phyloP scores from a whole-genome alignment of 208 protist genomes.

The Herpetomonas tarakana region DNA sequence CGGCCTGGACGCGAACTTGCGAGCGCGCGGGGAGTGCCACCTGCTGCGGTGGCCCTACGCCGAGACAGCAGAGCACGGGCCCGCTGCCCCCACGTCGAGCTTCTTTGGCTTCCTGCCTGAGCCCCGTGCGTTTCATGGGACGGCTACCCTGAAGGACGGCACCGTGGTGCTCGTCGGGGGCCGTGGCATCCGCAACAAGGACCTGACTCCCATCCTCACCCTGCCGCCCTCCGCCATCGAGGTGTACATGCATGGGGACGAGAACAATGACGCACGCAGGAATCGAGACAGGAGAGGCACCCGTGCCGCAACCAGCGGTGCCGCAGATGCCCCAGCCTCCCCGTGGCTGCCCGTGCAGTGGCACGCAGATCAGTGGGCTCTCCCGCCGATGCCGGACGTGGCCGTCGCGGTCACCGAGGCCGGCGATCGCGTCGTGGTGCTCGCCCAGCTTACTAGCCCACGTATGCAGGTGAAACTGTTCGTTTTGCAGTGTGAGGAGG shows the following conservation, averaged over 20 bases:
- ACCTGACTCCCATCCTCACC: constrained; percentile 20
- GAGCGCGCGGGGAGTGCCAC: constrained; percentile 45
- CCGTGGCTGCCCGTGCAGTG: constrained; percentile 14
- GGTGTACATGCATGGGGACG: background rate
- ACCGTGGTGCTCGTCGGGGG: constrained; percentile 67
- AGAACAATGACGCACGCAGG: background rate
- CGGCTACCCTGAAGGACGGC: constrained; percentile 33
- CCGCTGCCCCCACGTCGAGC: constrained; percentile 7
- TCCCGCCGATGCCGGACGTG: constrained; percentile 22
- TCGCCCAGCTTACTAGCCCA: constrained; percentile 31
- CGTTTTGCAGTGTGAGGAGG: constrained; percentile 27
- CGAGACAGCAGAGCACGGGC: background rate
- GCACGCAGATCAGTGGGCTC: constrained; percentile 1
- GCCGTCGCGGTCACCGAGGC: constrained; percentile 24
- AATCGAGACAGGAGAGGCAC: background rate
- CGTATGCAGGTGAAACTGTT: constrained; percentile 29
- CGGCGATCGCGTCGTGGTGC: constrained; percentile 29
- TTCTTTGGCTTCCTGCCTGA: constrained; percentile 47
- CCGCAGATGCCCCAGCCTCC: background rate
- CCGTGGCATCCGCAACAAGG: constrained; percentile 22
- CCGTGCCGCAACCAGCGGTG: too few relatives aligned
- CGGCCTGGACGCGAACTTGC: constrained; percentile 52
- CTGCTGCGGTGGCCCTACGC: constrained; percentile 41
- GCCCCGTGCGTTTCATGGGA: constrained; percentile 61
- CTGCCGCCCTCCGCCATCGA: constrained; percentile 14